Evolutionary conservation across 345 rosid genomes (phyloP), one percentile per base, ranked within the genome.

Genomic region (Populus nigra): DNA sequence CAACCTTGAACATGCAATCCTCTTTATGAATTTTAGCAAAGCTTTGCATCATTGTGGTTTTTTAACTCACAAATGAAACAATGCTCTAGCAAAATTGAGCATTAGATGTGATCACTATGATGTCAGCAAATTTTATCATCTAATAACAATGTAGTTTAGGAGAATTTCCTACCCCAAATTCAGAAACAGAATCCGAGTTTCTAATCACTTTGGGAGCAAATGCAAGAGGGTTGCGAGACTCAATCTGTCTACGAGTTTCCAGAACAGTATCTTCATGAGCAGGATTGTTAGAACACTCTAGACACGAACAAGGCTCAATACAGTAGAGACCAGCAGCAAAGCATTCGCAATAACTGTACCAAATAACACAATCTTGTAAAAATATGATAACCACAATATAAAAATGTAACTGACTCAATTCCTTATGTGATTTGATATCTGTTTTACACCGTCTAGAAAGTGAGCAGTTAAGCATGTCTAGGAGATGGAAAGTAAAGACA

Each of bases 271-370:
- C 88, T 78, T 89, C 91, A 71, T 89, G 86, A 68, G 76, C 83
- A 68, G 88, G 91, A 73, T 76, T 88, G 75, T 93, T 93, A 84
- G 87, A 84, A 85, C 98, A 93, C 74, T 88, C 86, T 88, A 78
- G 85, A 72, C 96, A 93, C 2, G 82, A 80, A 80, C 98, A 93
- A 76, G 90, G 88, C 79, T 87, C 94, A 36, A 83, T 76, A 76
- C 98, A 93, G 83, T 90, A 91, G 73, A 90, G 79, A 62, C 92
- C 94, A 39, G 96, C 94, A 63, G 98, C 92, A 85, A 93, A 91
- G 84, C 98, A 93, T 65, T 91, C 96, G 23, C 98, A 93, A 38
- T 93, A 91, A 36, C 96, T 93, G 89, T 66, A 55, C 23, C 57
- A 20, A 74, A 29, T 18, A 77, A 68, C 49, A 73, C 81, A 84